Base-by-base conservation (phyloP, 352 stramenopile species). In the Saprolegnia diclina region DNA sequence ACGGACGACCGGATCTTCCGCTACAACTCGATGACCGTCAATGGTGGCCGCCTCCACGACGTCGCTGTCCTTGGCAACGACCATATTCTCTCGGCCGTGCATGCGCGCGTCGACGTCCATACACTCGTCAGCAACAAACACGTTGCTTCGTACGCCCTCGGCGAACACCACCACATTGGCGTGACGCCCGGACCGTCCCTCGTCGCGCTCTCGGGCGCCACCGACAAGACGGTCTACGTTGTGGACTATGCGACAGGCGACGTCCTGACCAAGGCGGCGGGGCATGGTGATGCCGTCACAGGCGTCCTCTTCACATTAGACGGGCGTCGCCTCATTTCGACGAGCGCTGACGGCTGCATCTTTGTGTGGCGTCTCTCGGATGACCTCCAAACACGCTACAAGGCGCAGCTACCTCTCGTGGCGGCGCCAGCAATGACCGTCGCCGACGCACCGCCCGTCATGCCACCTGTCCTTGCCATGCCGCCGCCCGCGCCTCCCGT, bases 291-390 rank as follows among this genome's bases (percentile, higher is more conserved):
- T 74, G 78, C 74, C 22, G 80, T 97, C 50, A 97, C 88, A 1
- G 79, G 79, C 1, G 56, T 96, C 56, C 77, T 85, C 57, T 97
- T 97, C 46, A 95, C 83, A 2, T 79, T 82, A 11, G 90, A 97
- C 65, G 95, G 91, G 40, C 79, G 85, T 14, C 75, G 88, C 6
- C 77, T 97, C 26, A 67, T 97, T n/a, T 91, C 87, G 4, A 73
- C 77, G 9, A 93, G 86, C 61, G 87, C 75, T 64, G 88, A 97
- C 69, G 85, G 91, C 3, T 96, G 83, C 42, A 80, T 97, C 46
- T 93, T 97, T 56, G 86, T 97, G 24, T 97, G 89, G 89, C 56
- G 89, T 55, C 76, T 96, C 13, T 79, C 81, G 3, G 81, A 92
- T 11, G 81, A 90, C 35, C 79, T 95, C 53, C 83, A 93, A 61